phyloP scores from a whole-genome alignment of 495 filamentous ascomycete genomes.

The Aspergillus kassunensis region DNA sequence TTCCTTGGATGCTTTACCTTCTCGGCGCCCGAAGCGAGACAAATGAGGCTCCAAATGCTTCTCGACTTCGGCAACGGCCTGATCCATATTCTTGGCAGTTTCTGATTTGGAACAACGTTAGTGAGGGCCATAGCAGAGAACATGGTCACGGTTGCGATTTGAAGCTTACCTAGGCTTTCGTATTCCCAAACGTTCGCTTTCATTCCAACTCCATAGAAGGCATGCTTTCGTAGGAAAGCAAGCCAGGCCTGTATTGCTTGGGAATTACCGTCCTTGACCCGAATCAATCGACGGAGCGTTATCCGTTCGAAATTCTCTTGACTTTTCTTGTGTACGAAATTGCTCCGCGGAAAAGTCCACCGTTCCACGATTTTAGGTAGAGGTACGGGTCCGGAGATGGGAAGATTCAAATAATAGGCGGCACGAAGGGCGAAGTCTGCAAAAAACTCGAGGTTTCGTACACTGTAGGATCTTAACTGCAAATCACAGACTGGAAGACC shows the following conservation, averaged over 20 bases:
- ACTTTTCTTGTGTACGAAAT: conserved; percentile 93
- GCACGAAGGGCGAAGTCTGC: conserved; percentile 91
- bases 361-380: conserved; percentile 79
- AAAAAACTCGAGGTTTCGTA: conserved; percentile 91
- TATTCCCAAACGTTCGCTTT: conserved; percentile 96
- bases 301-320: conserved; percentile 97
- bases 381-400: conserved; percentile 83
- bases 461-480: conserved; percentile 86
- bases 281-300: conserved; percentile 80
- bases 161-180: conserved; percentile 58
- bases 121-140: not conserved
- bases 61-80: conserved; percentile 52
- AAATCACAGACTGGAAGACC: conserved; percentile 84
- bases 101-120: conserved; percentile 40
- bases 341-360: conserved; percentile 88
- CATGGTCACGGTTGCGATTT: not conserved
- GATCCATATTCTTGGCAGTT: conserved; percentile 63
- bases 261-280: conserved; percentile 88
- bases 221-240: conserved; percentile 83
- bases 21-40: conserved; percentile 57
- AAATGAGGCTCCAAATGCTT: conserved; percentile 59
- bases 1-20: conserved; percentile 27
- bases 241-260: conserved; percentile 88
- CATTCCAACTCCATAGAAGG: conserved; percentile 94
- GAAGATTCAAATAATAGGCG: conserved; percentile 87